Evolutionary conservation across 192 early-diverging fungal genomes (phyloP), one percentile per base, ranked within the genome.

Genomic region (Rhizophagus prolifer): DNA sequence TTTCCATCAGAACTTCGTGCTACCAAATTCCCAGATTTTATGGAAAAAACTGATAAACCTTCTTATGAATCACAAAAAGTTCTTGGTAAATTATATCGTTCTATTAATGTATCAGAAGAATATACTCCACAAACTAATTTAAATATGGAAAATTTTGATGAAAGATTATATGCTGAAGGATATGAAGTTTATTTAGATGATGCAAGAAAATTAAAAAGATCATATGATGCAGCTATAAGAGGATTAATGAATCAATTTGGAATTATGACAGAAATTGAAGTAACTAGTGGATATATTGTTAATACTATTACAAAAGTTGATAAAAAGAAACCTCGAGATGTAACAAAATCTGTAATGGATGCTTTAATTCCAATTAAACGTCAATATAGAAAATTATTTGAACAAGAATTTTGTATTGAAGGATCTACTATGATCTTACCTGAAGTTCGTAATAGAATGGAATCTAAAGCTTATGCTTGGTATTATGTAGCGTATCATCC

Each of bases 231-330:
- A 23, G 84, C 86, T 14, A 71, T 93, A 2, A 70, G 59, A 1
- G 82, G 86, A 2, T 58, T 91, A 14, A 90, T 92, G 90, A 90
- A 89, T 61, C 91, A 92, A 54, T 92, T 88, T 74, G 88, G 89
- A 10, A 81, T 92, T 25, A 23, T 6, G 77, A 83, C 82, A 47
- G 83, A 82, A 31, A 64, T 75, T 41, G 83, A 84, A 74, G 74
- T 84, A 9, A 79, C 72, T 13, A 84, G 81, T 31, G 83, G 83
- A n/a, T 84, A 76, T 34, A 80, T 84, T 19, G 70, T 79, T 25
- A 78, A 72, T 2, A 26, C 75, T 0, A 78, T 79, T 61, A 50
- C 81, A 7, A 83, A 84, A 58, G 74, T 82, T 21, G 85, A 86
- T 5, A 85, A 82, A 68, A 90, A 89, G 60, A 75, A 82, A 0